These are phyloP conservation scores for Talaromyces borbonicus DNA, from an alignment of 495 filamentous ascomycete genomes.

Conservation along the genomic window DNA sequence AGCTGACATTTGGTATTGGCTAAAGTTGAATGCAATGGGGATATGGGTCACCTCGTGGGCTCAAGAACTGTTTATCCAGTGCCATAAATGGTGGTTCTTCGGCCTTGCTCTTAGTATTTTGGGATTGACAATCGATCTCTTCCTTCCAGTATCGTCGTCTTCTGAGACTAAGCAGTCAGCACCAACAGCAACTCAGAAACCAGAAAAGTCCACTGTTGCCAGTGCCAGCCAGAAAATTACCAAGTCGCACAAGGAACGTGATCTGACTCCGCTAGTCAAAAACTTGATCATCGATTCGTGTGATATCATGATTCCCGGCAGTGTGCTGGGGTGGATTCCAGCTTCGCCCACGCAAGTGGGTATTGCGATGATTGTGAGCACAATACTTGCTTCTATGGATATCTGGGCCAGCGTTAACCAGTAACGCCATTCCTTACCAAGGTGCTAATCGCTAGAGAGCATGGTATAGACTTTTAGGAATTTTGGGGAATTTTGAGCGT, in stretches of 20 bases:
- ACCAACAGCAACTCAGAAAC: neutral
- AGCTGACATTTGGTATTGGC: too few relatives aligned
- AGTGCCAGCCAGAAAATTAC: conserved; percentile 9
- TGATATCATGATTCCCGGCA: conserved; percentile 47
- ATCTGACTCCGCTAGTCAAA: conserved; percentile 14
- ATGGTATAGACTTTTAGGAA: too few relatives aligned
- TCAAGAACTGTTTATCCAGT: conserved; percentile 34
- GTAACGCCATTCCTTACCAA: too few relatives aligned
- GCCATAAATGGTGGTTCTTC: conserved; percentile 57
- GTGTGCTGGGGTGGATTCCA: conserved; percentile 44
- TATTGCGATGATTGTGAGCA: conserved; percentile 45
- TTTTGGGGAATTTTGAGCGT: too few relatives aligned
- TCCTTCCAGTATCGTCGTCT: conserved; percentile 1
- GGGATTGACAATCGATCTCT: conserved; percentile 16
- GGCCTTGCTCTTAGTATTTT: conserved; percentile 31
- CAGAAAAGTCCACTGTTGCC: conserved; percentile 4
- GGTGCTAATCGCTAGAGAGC: neutral
- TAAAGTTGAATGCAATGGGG: conserved; percentile 39
- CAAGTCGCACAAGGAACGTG: neutral
- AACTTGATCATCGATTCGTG: conserved; percentile 42
- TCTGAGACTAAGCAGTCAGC: neutral
- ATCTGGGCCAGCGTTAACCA: conserved; percentile 39
- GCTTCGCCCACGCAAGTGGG: conserved; percentile 35
- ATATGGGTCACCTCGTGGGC: conserved; percentile 25
- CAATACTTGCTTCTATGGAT: conserved; percentile 43